phyloP scores from a whole-genome alignment of 805 yeast species.

The Wickerhamiella domercqiae region DNA sequence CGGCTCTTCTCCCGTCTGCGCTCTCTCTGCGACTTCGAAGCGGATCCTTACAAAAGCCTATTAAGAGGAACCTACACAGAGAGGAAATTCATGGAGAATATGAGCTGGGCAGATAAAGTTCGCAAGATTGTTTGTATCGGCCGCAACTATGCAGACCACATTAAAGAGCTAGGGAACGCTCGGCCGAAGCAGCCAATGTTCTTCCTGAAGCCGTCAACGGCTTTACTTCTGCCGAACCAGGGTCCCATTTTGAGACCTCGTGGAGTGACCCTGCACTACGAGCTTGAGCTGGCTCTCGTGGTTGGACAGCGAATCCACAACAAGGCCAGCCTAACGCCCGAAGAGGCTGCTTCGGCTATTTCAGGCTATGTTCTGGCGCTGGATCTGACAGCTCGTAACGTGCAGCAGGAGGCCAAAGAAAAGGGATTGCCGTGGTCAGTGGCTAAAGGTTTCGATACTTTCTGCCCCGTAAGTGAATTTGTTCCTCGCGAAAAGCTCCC shows the following conservation, averaged over 20 bases:
- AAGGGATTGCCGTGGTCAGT: conserved; percentile 95
- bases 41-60: too few relatives aligned
- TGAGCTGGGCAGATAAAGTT: conserved; percentile 4
- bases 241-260: conserved; percentile 77
- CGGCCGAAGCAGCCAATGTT: conserved; percentile 80
- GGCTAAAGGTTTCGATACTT: conserved; percentile 94
- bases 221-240: conserved; percentile 45
- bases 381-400: conserved; percentile 91
- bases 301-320: conserved; percentile 50
- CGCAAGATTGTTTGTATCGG: conserved; percentile 86
- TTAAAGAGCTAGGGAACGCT: conserved; percentile 70
- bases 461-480: conserved; percentile 67
- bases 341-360: conserved; percentile 63
- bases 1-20: too few relatives aligned
- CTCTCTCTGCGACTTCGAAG: too few relatives aligned
- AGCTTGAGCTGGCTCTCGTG: conserved; percentile 77
- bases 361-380: conserved; percentile 81
- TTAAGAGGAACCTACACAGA: too few relatives aligned
- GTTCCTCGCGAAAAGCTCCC: conserved; percentile 52
- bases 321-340: conserved; percentile 37
- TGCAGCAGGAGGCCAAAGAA: conserved; percentile 84
- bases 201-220: conserved; percentile 78
- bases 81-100: background rate
- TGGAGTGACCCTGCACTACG: conserved; percentile 75
- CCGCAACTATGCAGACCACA: conserved; percentile 93